phyloP scores from a whole-genome alignment of 805 yeast genomes.

The Metschnikowia shivogae region DNA sequence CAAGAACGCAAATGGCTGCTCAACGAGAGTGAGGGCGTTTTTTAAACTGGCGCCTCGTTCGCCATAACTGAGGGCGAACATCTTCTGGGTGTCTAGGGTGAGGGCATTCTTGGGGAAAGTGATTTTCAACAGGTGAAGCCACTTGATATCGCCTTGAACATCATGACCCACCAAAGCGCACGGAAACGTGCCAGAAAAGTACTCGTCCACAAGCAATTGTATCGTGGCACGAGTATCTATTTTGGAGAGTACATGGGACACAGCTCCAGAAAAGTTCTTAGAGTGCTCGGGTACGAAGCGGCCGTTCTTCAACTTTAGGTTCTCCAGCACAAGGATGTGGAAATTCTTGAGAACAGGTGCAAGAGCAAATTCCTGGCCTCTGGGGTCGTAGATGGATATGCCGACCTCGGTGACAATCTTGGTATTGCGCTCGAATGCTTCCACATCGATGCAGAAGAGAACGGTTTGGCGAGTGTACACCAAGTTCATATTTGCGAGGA shows the following conservation, averaged over 20 bases:
- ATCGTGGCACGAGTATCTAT: constrained; percentile 8
- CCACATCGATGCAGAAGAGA: constrained; percentile 23
- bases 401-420: constrained; percentile 24
- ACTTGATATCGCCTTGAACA: constrained; percentile 13
- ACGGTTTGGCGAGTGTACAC: constrained; percentile 19
- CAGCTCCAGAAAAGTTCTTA: constrained; percentile 17
- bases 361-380: constrained; percentile 11
- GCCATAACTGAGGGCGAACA: constrained; percentile 14
- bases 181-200: constrained; percentile 10
- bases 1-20: constrained; percentile 21
- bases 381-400: constrained; percentile 22
- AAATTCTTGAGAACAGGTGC: constrained; percentile 16
- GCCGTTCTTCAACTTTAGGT: constrained; percentile 16
- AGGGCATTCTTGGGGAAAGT: background rate
- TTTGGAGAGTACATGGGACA: constrained; percentile 12
- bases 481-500: constrained; percentile 11
- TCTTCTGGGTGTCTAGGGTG: constrained; percentile 19
- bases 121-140: constrained; percentile 13
- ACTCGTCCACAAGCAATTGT: constrained; percentile 12
- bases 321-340: constrained; percentile 20
- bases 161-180: constrained; percentile 21
- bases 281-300: constrained; percentile 22
- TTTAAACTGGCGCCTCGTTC: constrained; percentile 20
- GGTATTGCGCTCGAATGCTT: constrained; percentile 20
- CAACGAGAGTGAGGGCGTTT: constrained; percentile 16